Conservation (phyloP, 2,329 filamentous ascomycete species). For the Paraconiothyrium sp. region DNA sequence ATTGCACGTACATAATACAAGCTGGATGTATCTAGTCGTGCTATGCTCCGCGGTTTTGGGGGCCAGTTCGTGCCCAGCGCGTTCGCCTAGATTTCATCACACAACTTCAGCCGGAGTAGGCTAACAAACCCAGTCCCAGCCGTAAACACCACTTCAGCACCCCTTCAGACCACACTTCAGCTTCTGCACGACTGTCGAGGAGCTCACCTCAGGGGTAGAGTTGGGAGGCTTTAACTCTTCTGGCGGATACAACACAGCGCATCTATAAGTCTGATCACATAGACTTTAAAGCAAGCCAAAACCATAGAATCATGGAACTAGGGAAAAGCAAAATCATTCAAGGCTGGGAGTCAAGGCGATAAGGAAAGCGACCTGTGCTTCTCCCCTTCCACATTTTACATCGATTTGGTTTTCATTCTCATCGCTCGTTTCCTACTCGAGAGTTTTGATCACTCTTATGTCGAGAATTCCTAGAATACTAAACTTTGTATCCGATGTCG, state of each 20-base stretch:
- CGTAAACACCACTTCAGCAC: neutral
- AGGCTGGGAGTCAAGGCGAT: neutral
- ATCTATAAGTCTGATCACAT: neutral
- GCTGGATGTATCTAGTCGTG: no score
- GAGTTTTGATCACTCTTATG: neutral
- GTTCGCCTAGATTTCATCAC: neutral
- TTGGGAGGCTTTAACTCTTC: neutral
- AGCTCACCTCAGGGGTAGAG: conserved; percentile 2
- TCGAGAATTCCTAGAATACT: conserved; percentile 35
- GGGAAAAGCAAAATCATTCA: no score
- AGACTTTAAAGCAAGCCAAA: neutral
- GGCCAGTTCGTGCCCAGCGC: neutral
- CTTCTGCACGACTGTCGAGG: neutral
- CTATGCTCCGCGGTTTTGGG: no score
- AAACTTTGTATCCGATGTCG: conserved; percentile 45
- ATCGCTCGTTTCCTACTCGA: neutral
- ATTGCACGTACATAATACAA: no score
- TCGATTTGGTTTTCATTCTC: neutral
- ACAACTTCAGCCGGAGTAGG: neutral
- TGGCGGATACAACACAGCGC: neutral
- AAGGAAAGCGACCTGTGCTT: neutral
- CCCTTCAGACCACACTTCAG: neutral
- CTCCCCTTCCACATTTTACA: neutral
- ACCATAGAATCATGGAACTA: no score
- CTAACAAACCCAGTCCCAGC: neutral